These are phyloP conservation scores for Sergeia podlipaevii DNA, from an alignment of 208 protist species.

Conservation along the genomic window DNA sequence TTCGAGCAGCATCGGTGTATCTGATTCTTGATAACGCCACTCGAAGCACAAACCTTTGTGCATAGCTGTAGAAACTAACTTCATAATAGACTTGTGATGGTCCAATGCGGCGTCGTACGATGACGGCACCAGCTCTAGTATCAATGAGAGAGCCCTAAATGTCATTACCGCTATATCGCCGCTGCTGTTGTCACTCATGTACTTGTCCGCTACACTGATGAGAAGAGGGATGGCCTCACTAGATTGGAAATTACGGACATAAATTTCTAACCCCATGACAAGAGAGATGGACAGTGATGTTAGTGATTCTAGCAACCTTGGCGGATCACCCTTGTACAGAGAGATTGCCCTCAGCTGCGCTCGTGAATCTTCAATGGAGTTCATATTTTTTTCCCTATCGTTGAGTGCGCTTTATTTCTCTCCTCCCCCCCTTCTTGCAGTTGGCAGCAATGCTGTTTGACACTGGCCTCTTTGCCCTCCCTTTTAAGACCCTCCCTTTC, in stretches of 20 bases:
- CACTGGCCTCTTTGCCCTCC: too few species aligned
- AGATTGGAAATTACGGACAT: conserved; percentile 78
- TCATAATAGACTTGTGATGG: conserved; percentile 48
- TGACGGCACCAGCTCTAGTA: conserved; percentile 79
- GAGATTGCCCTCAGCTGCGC: conserved; percentile 53
- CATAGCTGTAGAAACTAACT: conserved; percentile 38
- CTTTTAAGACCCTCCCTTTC: too few species aligned
- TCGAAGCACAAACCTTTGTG: conserved; percentile 46
- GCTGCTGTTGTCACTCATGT: neutral
- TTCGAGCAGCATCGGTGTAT: conserved; percentile 57
- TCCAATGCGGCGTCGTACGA: conserved; percentile 45
- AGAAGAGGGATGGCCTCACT: conserved; percentile 19
- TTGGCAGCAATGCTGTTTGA: too few species aligned
- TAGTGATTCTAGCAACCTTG: conserved; percentile 44
- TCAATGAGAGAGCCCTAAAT: conserved; percentile 71
- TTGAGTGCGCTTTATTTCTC: neutral
- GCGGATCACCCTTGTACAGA: conserved; percentile 30
- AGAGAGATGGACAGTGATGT: conserved; percentile 59
- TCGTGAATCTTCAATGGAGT: conserved; percentile 34
- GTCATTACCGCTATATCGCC: conserved; percentile 67
- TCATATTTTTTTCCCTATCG: conserved; percentile 7
- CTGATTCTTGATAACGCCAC: conserved; percentile 45
- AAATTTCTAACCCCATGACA: conserved; percentile 81
- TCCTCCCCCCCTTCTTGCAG: too few species aligned
- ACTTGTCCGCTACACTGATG: neutral